Evolutionary conservation across 306 rosid genomes (phyloP), one percentile per base, ranked within the genome.

Genomic region (Oemleria cerasiformis): DNA sequence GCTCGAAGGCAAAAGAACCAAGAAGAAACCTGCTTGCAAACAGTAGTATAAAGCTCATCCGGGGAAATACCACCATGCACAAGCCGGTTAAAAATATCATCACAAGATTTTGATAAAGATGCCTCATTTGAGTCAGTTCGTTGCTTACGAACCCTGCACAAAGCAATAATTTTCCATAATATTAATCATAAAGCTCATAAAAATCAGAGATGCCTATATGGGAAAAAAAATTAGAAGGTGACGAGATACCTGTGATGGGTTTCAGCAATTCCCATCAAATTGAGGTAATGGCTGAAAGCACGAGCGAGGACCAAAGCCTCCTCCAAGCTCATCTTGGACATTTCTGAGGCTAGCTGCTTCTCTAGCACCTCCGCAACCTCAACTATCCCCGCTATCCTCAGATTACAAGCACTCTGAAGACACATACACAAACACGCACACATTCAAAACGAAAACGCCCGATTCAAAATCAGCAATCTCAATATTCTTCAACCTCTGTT

Each of bases 211-310:
- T 51, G 25, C 25, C 17, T 30, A 30, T 30, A 30, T 0, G 36
- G 36, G 36, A 4, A 30, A 30, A 30, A 25, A 30, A 30, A 30
- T 30, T 14, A 40, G 36, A 43, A 19, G 40, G 60, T 56, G 42
- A 59, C 20, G 73, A 78, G 19, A 73, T 57, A 92, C 96, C 96
- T 82, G 73, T 92, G 98, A 79, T 92, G 97, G 47, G 96, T 91
- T 81, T 92, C 98, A 39, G 98, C 98, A 73, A 92, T 87, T 48
- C 98, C 93, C 89, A 82, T 90, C 84, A 92, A 74, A 77, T 86
- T 90, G 81, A 92, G 97, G 82, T 86, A 85, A 53, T 93, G 97
- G 74, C 98, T 87, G 68, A 90, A 90, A 53, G 97, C 93, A 69
- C 97, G 98, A 86, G 93, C 97, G 20, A 90, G 87, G 59, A 83